Evolutionary conservation across 192 early-diverging fungal genomes (phyloP).

Genomic region (Coemansia sp.): DNA sequence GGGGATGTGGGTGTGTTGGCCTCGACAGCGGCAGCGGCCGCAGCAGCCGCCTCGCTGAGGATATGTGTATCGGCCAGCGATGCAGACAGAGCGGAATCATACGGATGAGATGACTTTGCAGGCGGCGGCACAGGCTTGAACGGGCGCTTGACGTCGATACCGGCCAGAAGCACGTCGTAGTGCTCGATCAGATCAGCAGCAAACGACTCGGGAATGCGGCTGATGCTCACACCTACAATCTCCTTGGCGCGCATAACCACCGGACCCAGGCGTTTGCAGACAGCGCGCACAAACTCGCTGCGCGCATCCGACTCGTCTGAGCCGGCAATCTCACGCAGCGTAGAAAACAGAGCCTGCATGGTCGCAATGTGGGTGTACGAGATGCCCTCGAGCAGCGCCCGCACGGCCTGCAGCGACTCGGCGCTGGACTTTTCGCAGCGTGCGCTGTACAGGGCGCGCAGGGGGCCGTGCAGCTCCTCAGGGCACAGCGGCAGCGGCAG

Average conservation of each 20-base stretch:
- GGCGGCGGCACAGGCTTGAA: conserved; percentile 34
- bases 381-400: conserved; percentile 29
- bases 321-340: conserved; percentile 26
- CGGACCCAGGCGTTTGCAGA: conserved; percentile 46
- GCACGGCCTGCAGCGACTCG: conserved; percentile 26
- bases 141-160: conserved; percentile 24
- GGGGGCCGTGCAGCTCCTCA: conserved; percentile 68
- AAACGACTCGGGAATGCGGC: conserved; percentile 43
- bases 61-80: neutral
- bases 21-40: conserved; percentile 9
- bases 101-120: conserved; percentile 6
- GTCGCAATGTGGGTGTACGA: conserved; percentile 44
- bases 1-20: neutral
- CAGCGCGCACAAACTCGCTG: conserved; percentile 27
- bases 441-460: conserved; percentile 62
- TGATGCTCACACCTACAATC: conserved; percentile 35
- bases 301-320: conserved; percentile 18
- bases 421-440: conserved; percentile 35
- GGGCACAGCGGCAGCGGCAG: conserved; percentile 68
- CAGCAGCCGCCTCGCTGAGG: neutral
- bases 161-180: conserved; percentile 42
- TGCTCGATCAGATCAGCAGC: conserved; percentile 42
- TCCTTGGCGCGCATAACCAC: conserved; percentile 50
- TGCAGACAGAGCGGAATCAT: too few relatives aligned
- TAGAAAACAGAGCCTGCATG: conserved; percentile 38